Conservation (phyloP, 2,329 filamentous ascomycete species). For the Polytolypa hystricis region DNA sequence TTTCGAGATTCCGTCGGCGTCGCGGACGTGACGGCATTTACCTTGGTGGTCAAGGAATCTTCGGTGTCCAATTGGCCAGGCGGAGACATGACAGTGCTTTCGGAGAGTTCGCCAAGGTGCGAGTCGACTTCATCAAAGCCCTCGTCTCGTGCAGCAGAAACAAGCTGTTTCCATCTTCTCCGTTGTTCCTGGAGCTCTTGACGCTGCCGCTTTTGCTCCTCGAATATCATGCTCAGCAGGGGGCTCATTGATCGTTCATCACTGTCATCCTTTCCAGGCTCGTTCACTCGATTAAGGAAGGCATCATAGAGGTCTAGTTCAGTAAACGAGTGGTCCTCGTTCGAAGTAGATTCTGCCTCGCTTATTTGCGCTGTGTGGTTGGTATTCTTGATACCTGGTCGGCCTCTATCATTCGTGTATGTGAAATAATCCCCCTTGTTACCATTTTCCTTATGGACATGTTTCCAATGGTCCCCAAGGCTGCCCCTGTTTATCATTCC, state of each 20-base stretch:
- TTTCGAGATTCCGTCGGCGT: neutral
- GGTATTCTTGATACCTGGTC: slow-evolving; percentile 9
- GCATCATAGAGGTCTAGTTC: slow-evolving; percentile 46
- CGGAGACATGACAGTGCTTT: too few species aligned
- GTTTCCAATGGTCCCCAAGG: slow-evolving; percentile 30
- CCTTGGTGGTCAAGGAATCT: neutral
- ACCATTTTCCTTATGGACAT: slow-evolving; percentile 15
- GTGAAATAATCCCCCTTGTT: slow-evolving; percentile 11
- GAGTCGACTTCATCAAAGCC: too few species aligned
- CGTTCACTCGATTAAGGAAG: slow-evolving; percentile 31
- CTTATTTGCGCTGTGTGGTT: slow-evolving; percentile 21
- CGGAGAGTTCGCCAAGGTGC: too few species aligned
- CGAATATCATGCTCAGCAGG: slow-evolving; percentile 24
- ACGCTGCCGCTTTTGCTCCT: slow-evolving; percentile 19
- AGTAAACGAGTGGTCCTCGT: slow-evolving; percentile 23
- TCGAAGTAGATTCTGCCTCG: slow-evolving; percentile 21
- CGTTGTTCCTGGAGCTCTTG: slow-evolving; percentile 14
- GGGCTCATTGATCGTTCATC: slow-evolving; percentile 25
- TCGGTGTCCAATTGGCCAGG: neutral
- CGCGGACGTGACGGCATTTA: neutral
- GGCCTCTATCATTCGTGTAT: slow-evolving; percentile 6
- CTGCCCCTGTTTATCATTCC: slow-evolving; percentile 32
- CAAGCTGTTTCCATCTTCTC: slow-evolving; percentile 6
- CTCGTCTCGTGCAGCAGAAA: slow-evolving; percentile 11
- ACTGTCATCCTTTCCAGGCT: slow-evolving; percentile 22